phyloP scores from a whole-genome alignment of 23 red algal genomes.

The Gracilaria vermiculophylla region DNA sequence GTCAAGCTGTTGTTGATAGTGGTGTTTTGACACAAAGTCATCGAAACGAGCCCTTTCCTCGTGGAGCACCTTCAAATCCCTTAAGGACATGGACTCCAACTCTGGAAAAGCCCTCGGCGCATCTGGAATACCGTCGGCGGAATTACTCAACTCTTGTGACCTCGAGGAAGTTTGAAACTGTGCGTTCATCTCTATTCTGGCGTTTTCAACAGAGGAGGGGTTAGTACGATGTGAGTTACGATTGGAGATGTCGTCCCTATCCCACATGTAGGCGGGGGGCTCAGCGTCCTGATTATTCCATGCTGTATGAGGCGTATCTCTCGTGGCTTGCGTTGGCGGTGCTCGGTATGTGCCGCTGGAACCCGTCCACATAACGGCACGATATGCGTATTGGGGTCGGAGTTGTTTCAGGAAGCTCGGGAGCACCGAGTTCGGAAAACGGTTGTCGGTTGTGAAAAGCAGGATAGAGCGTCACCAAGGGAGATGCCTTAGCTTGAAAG shows the following conservation, averaged over 20 bases:
- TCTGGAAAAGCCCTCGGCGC: constrained; percentile 45
- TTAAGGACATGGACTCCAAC: constrained; percentile 42
- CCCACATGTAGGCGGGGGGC: not conserved
- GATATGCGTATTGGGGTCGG: not conserved
- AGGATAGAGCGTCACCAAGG: too few relatives aligned
- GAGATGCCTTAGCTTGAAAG: too few relatives aligned
- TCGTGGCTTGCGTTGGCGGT: not conserved
- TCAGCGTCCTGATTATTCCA: not conserved
- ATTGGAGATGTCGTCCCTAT: not conserved
- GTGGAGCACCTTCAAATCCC: constrained; percentile 37
- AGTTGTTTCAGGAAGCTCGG: not conserved
- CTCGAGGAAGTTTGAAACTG: not conserved
- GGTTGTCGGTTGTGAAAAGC: too few relatives aligned
- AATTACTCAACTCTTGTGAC: not conserved
- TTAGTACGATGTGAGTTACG: not conserved
- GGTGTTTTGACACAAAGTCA: constrained; percentile 61
- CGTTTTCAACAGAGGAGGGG: not conserved
- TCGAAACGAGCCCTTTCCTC: constrained; percentile 64
- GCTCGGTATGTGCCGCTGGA: constrained; percentile 14
- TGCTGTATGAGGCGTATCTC: not conserved
- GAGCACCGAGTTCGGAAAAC: not conserved
- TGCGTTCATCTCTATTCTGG: not conserved
- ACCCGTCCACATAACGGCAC: constrained; percentile 19
- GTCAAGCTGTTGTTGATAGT: constrained; percentile 42
- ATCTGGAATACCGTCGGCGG: constrained; percentile 44